Evolutionary conservation across 345 rosid species (phyloP), one percentile per base, ranked within the genome.

Genomic region (Citrus unshiu): DNA sequence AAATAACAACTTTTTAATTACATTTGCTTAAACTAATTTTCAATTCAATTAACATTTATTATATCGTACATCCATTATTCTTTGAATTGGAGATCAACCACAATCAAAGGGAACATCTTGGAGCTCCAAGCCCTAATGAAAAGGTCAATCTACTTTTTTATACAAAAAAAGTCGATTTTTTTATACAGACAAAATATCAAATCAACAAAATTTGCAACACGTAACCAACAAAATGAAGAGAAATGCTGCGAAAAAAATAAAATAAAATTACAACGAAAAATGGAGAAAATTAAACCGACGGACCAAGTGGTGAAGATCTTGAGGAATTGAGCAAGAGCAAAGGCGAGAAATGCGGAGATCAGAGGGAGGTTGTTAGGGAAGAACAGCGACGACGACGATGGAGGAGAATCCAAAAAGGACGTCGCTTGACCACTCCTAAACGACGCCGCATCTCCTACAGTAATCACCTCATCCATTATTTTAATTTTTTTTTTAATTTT

Each of bases 301-400:
- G 85, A 93, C 97, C 99, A 93, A 85, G 94, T 87, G 77, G 98
- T 95, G 90, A 95, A 95, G 81, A 95, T 83, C 89, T 95, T 95
- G 85, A 95, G 98, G 88, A 93, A 90, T 84, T 95, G 99, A 77
- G 99, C 99, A 60, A 95, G 82, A 43, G 99, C 93, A 85, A 89
- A 93, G 68, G 99, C 94, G 18, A 93, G 95, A 79, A 95, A 92
- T 30, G 99, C 93, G 12, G 98, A 86, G 84, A 95, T 25, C 78
- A 95, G 90, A 46, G 99, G 97, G 57, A 88, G 95, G 68, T 95
- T 92, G 87, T 77, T 80, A 14, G 94, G 92, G 21, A 90, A 76
- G 76, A 82, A 75, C 70, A 71, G 68, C 35, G 92, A 77, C 35
- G 91, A 77, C 16, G 92, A 43, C 37, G 91, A 72, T 61, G 86